phyloP scores from a whole-genome alignment of 202 grass and related monocot species.

The Zizania palustris region DNA sequence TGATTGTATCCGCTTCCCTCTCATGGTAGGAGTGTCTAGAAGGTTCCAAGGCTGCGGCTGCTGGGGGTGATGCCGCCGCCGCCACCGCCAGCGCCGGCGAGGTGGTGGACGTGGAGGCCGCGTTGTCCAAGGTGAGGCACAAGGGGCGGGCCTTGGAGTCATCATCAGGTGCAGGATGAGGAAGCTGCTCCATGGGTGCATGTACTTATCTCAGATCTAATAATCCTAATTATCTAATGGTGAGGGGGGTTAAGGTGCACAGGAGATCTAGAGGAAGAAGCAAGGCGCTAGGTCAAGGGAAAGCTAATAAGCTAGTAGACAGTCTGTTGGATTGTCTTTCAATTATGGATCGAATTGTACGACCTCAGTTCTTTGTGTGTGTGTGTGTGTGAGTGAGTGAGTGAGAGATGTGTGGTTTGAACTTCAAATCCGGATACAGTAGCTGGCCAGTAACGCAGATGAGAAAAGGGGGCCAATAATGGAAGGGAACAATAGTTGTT shows the following conservation, averaged over 20 bases:
- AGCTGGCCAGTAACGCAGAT: constrained; percentile 42
- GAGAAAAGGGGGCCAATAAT: constrained; percentile 44
- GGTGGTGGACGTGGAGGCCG: constrained; percentile 22
- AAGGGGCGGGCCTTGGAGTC: constrained; percentile 50
- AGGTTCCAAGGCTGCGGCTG: constrained; percentile 30
- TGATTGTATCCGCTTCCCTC: constrained; percentile 46
- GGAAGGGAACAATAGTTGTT: constrained; percentile 39
- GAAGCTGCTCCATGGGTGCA: constrained; percentile 46
- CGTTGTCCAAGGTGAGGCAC: constrained; percentile 45
- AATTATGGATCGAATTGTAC: constrained; percentile 6
- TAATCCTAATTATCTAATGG: constrained; percentile 36
- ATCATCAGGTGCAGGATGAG: constrained; percentile 35
- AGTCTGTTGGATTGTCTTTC: constrained; percentile 23
- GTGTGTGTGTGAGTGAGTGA: neutral
- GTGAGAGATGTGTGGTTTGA: constrained; percentile 22
- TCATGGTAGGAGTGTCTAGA: constrained; percentile 32
- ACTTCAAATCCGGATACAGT: constrained; percentile 22
- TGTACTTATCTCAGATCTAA: constrained; percentile 39
- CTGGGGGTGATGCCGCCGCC: neutral
- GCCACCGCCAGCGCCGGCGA: neutral
- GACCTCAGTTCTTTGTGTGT: no score
- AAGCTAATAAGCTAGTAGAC: constrained; percentile 11
- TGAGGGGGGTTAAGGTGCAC: constrained; percentile 25
- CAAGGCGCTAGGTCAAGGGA: constrained; percentile 26
- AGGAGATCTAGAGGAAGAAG: constrained; percentile 30